Evolutionary conservation across 805 yeast species (phyloP), one percentile per base, ranked within the genome.

Genomic region (Ogataea thermomethanolica): DNA sequence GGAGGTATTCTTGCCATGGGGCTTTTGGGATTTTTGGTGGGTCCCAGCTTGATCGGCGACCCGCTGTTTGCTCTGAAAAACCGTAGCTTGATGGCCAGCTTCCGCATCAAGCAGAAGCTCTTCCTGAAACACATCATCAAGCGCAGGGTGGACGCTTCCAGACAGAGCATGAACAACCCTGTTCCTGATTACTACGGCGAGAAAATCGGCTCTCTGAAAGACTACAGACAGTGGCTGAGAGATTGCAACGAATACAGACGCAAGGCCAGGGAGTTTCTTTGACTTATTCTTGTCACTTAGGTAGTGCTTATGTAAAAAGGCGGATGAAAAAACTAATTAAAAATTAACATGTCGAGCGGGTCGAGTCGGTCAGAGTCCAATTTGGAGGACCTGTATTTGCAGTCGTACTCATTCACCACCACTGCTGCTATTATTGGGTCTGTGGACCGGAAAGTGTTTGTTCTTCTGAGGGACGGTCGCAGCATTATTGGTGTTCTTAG

Each of bases 161-260:
- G 84, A 41, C 96, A 90, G 66, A 79, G 89, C 56, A 83, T 89
- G 65, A 75, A 85, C 40, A 93, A 91, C 65, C 98, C 98, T 10
- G 95, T 93, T 33, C 96, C 97, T n/a, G 99, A 93, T 64, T 93
- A 89, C 66, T 93, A 93, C 60, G 99, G 99, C 29, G 99, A 93
- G 67, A 86, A 86, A 64, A 90, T 93, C 46, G 87, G 88, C 38
- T 83, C 95, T 38, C 65, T 91, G 57, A 77, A 78, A 52, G 90
- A 79, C 50, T 93, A 93, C 66, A 84, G 89, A 66, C 93, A 86
- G 62, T 93, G 99, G 99, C 72, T 93, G 55, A 79, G 98, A 56
- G 98, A 93, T 63, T 86, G 96, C 58, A 83, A 87, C 56, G 89
- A 95, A 26, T 93, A 84, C 70, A 79, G 81, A 60, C 79, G 90